phyloP scores from a whole-genome alignment of 495 filamentous ascomycete genomes.

The Amorphotheca resinae region DNA sequence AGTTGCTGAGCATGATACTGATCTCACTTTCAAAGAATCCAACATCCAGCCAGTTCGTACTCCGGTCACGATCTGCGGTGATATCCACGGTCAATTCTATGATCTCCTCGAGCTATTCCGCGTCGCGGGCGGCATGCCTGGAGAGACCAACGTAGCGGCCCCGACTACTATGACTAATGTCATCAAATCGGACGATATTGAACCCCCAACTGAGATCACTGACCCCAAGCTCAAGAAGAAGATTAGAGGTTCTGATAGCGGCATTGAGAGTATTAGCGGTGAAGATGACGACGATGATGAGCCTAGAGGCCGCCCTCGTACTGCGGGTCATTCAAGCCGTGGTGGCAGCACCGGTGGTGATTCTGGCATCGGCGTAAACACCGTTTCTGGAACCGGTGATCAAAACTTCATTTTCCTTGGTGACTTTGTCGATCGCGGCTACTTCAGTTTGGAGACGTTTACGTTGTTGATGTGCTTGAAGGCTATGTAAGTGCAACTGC shows the following conservation, averaged over 20 bases:
- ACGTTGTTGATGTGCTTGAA: conserved; percentile 93
- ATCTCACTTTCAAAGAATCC: conserved; percentile 50
- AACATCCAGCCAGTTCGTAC: conserved; percentile 95
- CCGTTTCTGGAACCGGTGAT: conserved; percentile 44
- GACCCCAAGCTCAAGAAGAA: conserved; percentile 72
- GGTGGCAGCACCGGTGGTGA: conserved; percentile 27
- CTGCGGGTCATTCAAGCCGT: conserved; percentile 26
- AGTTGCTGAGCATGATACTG: not conserved
- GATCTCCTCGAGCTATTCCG: conserved; percentile 94
- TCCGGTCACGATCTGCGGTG: conserved; percentile 95
- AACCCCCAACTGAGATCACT: conserved; percentile 76
- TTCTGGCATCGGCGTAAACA: conserved; percentile 29
- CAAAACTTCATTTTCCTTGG: conserved; percentile 93
- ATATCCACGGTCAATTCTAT: conserved; percentile 99
- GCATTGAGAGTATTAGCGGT: conserved; percentile 27
- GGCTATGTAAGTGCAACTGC: conserved; percentile 59
- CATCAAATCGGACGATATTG: conserved; percentile 75
- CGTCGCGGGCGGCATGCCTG: conserved; percentile 90
- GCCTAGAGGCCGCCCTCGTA: conserved; percentile 28
- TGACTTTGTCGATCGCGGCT: conserved; percentile 94
- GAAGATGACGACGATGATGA: conserved; percentile 42
- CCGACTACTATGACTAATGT: conserved; percentile 41
- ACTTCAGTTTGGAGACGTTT: conserved; percentile 95
- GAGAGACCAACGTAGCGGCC: conserved; percentile 51
- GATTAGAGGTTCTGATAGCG: conserved; percentile 37